Percentiles rank a stretch among this genome's conserved stretches.
Evolutionary conservation across 768 basidiomycete genomes (phyloP).

Genomic region (Russula abietina): DNA sequence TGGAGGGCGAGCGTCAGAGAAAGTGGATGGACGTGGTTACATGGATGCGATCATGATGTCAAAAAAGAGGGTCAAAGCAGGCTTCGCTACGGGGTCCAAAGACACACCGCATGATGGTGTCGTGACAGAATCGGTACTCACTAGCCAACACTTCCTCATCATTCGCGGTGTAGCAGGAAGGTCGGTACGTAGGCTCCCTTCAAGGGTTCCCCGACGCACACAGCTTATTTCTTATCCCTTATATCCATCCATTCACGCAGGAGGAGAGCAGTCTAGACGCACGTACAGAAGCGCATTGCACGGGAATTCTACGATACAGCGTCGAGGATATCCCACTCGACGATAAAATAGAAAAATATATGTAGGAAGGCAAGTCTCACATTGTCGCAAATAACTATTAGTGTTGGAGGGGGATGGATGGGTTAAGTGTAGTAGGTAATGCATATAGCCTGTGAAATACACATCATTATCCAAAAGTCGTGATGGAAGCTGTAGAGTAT

Average conservation of each 20-base stretch:
- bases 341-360: conserved; percentile 31
- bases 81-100: conserved; percentile 68
- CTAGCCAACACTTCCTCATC: conserved; percentile 76
- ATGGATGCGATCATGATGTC: too few relatives aligned
- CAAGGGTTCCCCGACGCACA: neutral
- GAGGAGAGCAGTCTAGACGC: conserved; percentile 61
- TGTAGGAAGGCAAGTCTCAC: neutral
- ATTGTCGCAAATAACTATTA: neutral
- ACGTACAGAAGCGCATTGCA: conserved; percentile 70
- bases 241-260: conserved; percentile 24
- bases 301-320: conserved; percentile 81
- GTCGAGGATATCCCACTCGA: conserved; percentile 51
- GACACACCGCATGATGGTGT: conserved; percentile 37
- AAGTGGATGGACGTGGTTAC: too few relatives aligned
- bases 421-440: neutral
- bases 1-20: too few relatives aligned
- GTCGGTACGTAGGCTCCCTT: conserved; percentile 34
- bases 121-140: conserved; percentile 63
- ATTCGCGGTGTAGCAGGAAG: conserved; percentile 63
- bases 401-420: neutral
- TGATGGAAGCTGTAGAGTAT: conserved; percentile 10
- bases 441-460: conserved; percentile 7
- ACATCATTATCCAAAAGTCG: conserved; percentile 9
- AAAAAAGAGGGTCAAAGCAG: too few relatives aligned
- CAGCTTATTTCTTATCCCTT: neutral